Evolutionary conservation across 2,329 filamentous ascomycete species (phyloP), one percentile per base, ranked within the genome.

Genomic region (Diplodia seriata): DNA sequence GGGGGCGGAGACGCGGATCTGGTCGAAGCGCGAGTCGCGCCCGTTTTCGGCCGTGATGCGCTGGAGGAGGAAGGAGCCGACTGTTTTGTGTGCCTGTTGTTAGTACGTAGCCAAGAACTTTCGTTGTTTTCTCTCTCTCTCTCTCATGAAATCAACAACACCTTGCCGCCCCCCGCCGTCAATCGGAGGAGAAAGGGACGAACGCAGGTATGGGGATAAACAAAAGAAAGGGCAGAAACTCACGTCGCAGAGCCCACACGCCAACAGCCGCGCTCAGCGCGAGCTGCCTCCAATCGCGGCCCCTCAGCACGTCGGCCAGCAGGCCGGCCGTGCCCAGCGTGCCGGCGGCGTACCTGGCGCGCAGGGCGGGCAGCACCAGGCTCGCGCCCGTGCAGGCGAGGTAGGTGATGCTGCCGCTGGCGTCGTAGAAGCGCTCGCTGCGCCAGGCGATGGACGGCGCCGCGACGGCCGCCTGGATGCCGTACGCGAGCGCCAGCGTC

Each of bases 401-500:
- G 74, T 89, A 90, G 2, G 89, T 91, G 38, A 89, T 73, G 15
- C 87, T 88, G 57, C 89, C 89, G 1, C 87, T 89, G 57, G 89
- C 76, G 74, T 91, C 90, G 75, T 90, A 91, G 81, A 90, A 90
- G 47, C 86, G 85, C 74, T 91, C 90, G 7, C 86, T 85, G 72
- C 87, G 84, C 38, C 81, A 80, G 31, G 84, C 70, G 69, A 90
- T 86, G 6, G 87, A 90, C 5, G 89, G 89, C 1, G 89, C 75
- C 4, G 87, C 89, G 7, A 87, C 85, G 50, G 84, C 86, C 9
- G 85, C 81, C 79, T 91, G 89, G 56, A 91, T 81, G 1, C 85
- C 86, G 71, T 88, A 88, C 1, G 88, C 88, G 11, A 89, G 84
- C 6, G 85, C 84, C 14, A 90, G 83, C 43, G 84, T 85, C 1